phyloP scores from a whole-genome alignment of 306 rosid genomes.

The Rosa multiflora region DNA sequence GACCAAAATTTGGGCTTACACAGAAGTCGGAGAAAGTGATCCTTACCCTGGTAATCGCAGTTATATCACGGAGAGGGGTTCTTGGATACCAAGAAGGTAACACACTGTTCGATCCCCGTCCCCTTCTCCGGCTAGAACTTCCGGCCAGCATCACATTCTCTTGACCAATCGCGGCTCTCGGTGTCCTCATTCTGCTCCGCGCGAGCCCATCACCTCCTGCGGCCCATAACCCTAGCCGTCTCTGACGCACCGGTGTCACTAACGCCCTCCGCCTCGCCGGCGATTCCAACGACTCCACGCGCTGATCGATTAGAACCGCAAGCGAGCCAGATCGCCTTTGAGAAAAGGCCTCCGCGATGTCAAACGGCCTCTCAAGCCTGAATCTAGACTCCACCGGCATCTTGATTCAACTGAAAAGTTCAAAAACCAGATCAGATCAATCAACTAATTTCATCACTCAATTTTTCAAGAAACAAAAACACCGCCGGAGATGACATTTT shows the following conservation, averaged over 20 bases:
- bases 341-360: constrained; percentile 34
- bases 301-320: background rate
- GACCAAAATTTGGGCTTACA: too few relatives aligned
- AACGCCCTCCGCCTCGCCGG: too few relatives aligned
- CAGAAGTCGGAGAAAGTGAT: background rate
- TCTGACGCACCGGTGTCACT: too few relatives aligned
- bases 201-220: constrained; percentile 16
- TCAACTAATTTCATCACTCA: background rate
- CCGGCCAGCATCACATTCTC: constrained; percentile 20
- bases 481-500: background rate
- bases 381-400: constrained; percentile 75
- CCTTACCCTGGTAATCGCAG: constrained; percentile 54
- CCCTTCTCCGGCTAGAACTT: constrained; percentile 34
- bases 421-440: background rate
- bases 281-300: too few relatives aligned
- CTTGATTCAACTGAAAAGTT: constrained; percentile 8
- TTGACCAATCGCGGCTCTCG: background rate
- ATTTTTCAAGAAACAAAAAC: background rate
- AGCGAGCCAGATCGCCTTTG: constrained; percentile 33
- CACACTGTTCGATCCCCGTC: constrained; percentile 31
- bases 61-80: constrained; percentile 70
- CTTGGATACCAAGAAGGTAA: constrained; percentile 87
- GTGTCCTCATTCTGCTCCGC: constrained; percentile 24
- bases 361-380: constrained; percentile 43
- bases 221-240: too few relatives aligned